Percentiles rank a stretch among this genome's conserved stretches.
phyloP scores from a whole-genome alignment of 495 filamentous ascomycete genomes.

The Penicillium simplicissimum region DNA sequence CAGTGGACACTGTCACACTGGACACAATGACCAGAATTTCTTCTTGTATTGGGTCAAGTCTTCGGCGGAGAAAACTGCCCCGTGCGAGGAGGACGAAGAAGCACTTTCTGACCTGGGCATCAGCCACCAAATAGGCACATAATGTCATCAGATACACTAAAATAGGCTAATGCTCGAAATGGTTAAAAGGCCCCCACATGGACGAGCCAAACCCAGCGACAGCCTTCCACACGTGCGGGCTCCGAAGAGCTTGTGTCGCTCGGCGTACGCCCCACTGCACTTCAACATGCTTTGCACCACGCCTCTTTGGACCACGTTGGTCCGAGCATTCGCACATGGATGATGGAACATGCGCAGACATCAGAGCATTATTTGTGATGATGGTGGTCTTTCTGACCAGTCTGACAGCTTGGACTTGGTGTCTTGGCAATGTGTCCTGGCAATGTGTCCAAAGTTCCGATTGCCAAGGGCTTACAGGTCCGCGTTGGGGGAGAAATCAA shows the following conservation, averaged over 20 bases:
- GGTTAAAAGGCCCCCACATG: conserved; percentile 5
- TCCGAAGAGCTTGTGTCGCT: conserved; percentile 14
- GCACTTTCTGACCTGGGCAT: neutral
- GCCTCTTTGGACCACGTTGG: neutral
- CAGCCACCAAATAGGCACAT: neutral
- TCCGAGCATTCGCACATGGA: neutral
- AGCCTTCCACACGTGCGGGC: conserved; percentile 24
- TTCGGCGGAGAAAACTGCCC: neutral
- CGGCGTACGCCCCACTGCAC: conserved; percentile 12
- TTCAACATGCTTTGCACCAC: conserved; percentile 14
- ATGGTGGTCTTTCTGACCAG: neutral
- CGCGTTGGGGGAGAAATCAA: neutral
- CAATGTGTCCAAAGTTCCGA: neutral
- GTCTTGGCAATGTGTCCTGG: neutral
- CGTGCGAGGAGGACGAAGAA: neutral
- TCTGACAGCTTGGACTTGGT: neutral
- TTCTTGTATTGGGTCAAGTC: neutral
- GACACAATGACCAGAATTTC: neutral
- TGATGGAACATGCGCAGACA: neutral
- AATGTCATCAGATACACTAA: neutral
- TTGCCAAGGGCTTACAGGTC: neutral
- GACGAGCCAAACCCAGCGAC: conserved; percentile 4
- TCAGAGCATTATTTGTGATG: neutral
- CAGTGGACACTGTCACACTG: no score
- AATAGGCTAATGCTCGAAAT: neutral